Conservation (phyloP, 768 basidiomycete genomes). For the Pisolithus orientalis region DNA sequence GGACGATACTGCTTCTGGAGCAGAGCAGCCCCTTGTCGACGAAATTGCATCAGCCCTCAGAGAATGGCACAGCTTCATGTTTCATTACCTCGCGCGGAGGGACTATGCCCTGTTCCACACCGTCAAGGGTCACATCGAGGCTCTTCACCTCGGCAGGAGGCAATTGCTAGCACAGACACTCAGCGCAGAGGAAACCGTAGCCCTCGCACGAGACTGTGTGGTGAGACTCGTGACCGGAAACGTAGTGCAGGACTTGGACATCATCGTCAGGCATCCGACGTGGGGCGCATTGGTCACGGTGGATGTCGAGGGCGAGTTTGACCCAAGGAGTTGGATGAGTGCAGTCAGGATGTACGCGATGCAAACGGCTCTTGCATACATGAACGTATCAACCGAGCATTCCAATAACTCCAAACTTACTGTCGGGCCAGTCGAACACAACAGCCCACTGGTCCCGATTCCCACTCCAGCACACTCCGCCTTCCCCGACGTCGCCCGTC, state of each 20-base stretch:
- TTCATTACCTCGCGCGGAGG: conserved; percentile 81
- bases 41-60: conserved; percentile 95
- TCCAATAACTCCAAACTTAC: conserved; percentile 27
- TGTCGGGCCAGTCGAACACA: conserved; percentile 42
- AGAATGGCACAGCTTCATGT: conserved; percentile 93
- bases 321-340: conserved; percentile 80
- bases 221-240: conserved; percentile 83
- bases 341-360: conserved; percentile 88
- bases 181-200: conserved; percentile 78
- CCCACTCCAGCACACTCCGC: conserved; percentile 65
- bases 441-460: conserved; percentile 34
- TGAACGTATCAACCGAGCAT: conserved; percentile 43
- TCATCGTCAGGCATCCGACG: conserved; percentile 92
- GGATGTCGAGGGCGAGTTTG: conserved; percentile 81
- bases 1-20: conserved; percentile 85
- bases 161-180: conserved; percentile 86
- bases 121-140: conserved; percentile 86
- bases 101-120: conserved; percentile 86
- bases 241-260: conserved; percentile 85
- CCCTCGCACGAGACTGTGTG: conserved; percentile 82
- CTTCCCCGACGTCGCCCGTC: conserved; percentile 48
- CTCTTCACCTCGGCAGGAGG: conserved; percentile 83
- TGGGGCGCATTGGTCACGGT: conserved; percentile 87
- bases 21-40: conserved; percentile 85
- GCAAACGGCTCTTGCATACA: conserved; percentile 79